phyloP scores from a whole-genome alignment of 257 asterid genomes.

The Nicotiana sylvestris region DNA sequence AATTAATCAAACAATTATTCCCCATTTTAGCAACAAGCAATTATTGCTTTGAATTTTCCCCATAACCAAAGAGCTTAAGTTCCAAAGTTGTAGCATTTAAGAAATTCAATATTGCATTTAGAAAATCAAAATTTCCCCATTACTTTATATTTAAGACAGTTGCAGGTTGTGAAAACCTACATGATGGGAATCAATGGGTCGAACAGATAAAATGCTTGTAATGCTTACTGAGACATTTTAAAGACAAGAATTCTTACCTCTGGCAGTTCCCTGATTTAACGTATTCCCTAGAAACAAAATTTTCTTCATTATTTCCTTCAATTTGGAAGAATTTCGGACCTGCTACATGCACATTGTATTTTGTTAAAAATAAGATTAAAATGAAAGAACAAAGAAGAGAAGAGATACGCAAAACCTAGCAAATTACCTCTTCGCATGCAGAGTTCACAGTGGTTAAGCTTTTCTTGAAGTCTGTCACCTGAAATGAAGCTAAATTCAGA shows the following conservation, averaged over 20 bases:
- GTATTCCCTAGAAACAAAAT: slow-evolving; percentile 85
- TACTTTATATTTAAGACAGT: background rate
- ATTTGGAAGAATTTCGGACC: slow-evolving; percentile 82
- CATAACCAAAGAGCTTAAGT: slow-evolving; percentile 3
- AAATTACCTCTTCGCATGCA: slow-evolving; percentile 29
- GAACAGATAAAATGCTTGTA: background rate
- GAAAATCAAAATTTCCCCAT: background rate
- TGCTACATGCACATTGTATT: slow-evolving; percentile 26
- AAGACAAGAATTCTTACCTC: slow-evolving; percentile 53
- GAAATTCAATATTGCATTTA: background rate
- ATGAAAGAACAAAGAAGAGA: slow-evolving; percentile 11
- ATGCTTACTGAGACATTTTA: background rate
- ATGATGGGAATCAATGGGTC: background rate
- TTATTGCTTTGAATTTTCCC: background rate
- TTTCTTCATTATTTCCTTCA: slow-evolving; percentile 91
- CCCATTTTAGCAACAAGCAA: background rate
- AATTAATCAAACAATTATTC: background rate
- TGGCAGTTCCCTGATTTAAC: slow-evolving; percentile 96
- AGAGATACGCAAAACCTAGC: background rate
- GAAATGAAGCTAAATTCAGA: slow-evolving; percentile 33
- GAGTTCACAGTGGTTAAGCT: slow-evolving; percentile 76
- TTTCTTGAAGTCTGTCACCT: slow-evolving; percentile 77
- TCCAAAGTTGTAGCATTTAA: background rate
- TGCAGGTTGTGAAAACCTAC: background rate
- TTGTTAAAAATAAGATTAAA: slow-evolving; percentile 17